Percentiles rank a stretch among this genome's conserved stretches.
phyloP scores from a whole-genome alignment of 139 green algal genomes.

The Chlorella sp. region DNA sequence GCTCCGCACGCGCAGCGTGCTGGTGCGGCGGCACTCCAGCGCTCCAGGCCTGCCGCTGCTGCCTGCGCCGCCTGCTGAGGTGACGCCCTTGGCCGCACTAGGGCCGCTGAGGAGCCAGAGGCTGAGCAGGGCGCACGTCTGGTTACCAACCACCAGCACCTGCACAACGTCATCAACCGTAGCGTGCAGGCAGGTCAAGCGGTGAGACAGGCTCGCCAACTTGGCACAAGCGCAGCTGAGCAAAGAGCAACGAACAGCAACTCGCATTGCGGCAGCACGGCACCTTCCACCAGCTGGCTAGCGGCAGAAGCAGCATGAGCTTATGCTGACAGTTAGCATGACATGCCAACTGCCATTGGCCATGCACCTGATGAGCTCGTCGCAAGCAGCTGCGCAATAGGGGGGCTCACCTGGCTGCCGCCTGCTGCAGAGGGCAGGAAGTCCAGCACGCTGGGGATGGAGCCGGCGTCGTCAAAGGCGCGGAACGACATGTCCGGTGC shows the following conservation, averaged over 20 bases:
- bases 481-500: conserved; percentile 9
- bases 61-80: background rate
- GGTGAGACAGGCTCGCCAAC: too few species aligned
- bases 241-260: too few species aligned
- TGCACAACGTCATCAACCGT: too few species aligned
- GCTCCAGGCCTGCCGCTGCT: background rate
- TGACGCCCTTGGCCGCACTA: too few species aligned
- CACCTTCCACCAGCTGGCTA: too few species aligned
- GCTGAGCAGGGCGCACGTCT: background rate
- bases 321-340: too few species aligned
- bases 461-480: conserved; percentile 3
- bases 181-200: too few species aligned
- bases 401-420: background rate
- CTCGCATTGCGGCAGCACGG: too few species aligned
- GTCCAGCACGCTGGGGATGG: conserved; percentile 3
- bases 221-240: too few species aligned
- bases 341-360: too few species aligned
- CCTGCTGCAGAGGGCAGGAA: conserved; percentile 9
- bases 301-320: too few species aligned
- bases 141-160: background rate
- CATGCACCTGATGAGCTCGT: too few species aligned
- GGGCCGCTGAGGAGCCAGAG: background rate
- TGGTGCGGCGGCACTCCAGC: background rate
- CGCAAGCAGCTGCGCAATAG: background rate
- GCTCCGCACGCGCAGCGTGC: conserved; percentile 9